A percentile compares a stretch with the other conserved stretches of the same genome.
Conservation (phyloP, 2,329 filamentous ascomycete species). For the Sporothrix sp. region DNA sequence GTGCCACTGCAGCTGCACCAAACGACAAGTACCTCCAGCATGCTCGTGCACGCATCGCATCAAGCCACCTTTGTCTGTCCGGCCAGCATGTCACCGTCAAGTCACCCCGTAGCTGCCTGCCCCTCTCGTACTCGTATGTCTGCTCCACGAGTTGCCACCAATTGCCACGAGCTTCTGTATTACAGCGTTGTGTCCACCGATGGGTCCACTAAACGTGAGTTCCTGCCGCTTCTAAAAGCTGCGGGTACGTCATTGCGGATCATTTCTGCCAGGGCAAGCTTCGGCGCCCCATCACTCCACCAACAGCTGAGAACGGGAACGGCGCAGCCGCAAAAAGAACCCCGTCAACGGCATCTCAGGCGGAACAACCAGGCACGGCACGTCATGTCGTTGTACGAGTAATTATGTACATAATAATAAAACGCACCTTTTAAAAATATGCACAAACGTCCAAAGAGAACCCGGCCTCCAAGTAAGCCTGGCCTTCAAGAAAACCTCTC, state of each 20-base stretch:
- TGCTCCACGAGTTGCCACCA: no score
- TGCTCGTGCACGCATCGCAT: not conserved
- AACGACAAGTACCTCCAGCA: not conserved
- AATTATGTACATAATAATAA: no score
- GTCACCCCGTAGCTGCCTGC: not conserved
- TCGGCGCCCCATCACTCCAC: not conserved
- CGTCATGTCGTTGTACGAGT: no score
- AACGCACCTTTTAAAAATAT: no score
- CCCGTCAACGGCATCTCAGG: not conserved
- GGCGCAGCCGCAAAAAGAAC: no score
- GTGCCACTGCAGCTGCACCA: not conserved
- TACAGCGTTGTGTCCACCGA: no score
- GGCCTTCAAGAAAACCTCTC: no score
- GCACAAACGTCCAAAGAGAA: no score
- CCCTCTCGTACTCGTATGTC: no score
- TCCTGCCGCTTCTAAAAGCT: constrained; percentile 1
- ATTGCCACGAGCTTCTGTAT: no score
- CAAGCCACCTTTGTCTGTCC: constrained; percentile 2
- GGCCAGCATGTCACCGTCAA: not conserved
- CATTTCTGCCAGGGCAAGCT: not conserved
- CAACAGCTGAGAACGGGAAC: not conserved
- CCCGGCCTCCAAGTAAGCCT: no score
- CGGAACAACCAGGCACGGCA: not conserved
- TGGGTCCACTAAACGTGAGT: not conserved
- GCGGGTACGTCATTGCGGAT: constrained; percentile 6